Base-by-base conservation (phyloP, 2,329 filamentous ascomycete genomes). In the Fusarium metavorans region DNA sequence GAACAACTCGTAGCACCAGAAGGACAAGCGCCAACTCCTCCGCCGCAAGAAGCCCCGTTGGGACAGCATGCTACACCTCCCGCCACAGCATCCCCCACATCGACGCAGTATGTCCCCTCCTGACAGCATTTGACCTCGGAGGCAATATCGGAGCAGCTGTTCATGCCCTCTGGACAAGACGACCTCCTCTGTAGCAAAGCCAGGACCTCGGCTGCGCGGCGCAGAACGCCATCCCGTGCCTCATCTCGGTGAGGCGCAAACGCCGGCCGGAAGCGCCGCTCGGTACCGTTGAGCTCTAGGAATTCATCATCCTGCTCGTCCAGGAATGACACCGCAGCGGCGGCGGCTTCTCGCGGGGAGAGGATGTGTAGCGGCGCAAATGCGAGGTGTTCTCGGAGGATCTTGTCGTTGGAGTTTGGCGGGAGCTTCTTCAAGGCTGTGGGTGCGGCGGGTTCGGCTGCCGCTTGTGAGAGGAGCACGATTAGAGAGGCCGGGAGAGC, bases 11-110 rank as follows among this genome's bases (percentile, higher is more conserved):
- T 88, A 69, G 93, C 91, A 45, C 88, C 91, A 5, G 85, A 83
- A 3, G 86, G 85, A 73, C 94, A 95, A n/a, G 80, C 80, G 0
- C 87, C 88, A 7, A 95, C 90, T 1, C 84, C 83, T 11, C 92
- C 92, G 5, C 87, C 88, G 80, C 94, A 96, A 7, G 81, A 88
- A 50, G 86, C 84, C 5, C 93, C 93, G 39, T 85, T 79, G 0
- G 92, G 92, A 82, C 94, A 97, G 82, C 94, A 97, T 4, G 93
- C 94, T 3, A 96, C 90, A 52, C 90, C 88, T 9, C 92, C 92
- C 32, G 92, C 85, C 0, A 88, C 88, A 7, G 88, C 88, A 80
- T 93, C 90, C 35, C 87, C 81, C 6, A 95, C 90, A 27, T 84
- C 82, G 56, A 93, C 90, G 80, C 94, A 97, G 9, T 87, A 89